phyloP scores from a whole-genome alignment of 2,329 filamentous ascomycete genomes.

The Alternaria consortialis region DNA sequence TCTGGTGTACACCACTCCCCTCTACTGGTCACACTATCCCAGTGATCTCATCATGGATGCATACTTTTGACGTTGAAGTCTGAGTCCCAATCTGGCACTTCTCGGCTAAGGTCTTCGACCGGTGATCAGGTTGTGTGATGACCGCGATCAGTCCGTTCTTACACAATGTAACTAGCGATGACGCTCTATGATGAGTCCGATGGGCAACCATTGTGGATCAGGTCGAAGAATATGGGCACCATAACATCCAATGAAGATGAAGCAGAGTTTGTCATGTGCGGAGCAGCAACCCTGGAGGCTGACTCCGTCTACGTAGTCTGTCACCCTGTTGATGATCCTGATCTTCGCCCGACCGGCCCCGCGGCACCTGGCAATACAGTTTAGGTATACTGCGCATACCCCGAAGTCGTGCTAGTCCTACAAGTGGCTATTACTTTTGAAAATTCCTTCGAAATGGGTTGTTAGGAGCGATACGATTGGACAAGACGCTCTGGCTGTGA shows the following conservation, averaged over 20 bases:
- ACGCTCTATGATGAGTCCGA: not conserved
- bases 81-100: too few species aligned
- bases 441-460: not conserved
- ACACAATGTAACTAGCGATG: not conserved
- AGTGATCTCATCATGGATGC: not conserved
- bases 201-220: too few species aligned
- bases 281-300: too few species aligned
- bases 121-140: not conserved
- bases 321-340: not conserved
- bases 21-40: too few species aligned
- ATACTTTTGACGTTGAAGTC: too few species aligned
- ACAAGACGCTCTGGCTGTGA: not conserved
- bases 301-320: not conserved
- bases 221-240: not conserved
- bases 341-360: not conserved
- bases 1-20: not conserved
- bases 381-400: not conserved
- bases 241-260: not conserved
- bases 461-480: not conserved
- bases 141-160: not conserved
- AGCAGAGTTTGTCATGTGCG: not conserved
- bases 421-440: not conserved
- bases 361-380: not conserved
- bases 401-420: not conserved
- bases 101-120: too few species aligned